Percentiles rank a stretch among this genome's conserved stretches.
These are phyloP conservation scores for Trichoderma sp. DNA, from an alignment of 2,329 filamentous ascomycete genomes.

Conservation along the genomic window DNA sequence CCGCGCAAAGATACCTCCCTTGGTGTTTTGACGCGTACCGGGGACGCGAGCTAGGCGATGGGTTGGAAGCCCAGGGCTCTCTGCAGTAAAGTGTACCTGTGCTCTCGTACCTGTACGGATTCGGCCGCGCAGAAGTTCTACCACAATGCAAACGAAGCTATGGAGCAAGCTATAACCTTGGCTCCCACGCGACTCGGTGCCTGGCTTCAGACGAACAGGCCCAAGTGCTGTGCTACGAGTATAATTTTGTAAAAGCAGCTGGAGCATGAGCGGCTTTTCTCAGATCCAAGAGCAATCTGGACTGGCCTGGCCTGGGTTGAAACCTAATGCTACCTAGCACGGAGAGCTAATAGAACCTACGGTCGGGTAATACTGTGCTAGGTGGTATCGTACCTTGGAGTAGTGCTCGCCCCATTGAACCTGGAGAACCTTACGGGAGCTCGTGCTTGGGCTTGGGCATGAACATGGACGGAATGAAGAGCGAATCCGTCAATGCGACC, in stretches of 20 bases:
- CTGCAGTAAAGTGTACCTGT: neutral
- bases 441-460: neutral
- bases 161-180: conserved; percentile 6
- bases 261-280: neutral
- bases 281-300: neutral
- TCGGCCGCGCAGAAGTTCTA: conserved; percentile 7
- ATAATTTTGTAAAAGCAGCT: neutral
- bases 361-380: neutral
- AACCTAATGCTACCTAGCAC: neutral
- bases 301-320: neutral
- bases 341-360: neutral
- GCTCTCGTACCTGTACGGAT: neutral
- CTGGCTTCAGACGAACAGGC: neutral
- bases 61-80: conserved; percentile 1
- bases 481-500: neutral
- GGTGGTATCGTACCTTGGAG: too few relatives aligned
- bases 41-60: conserved; percentile 4
- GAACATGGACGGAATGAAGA: neutral
- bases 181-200: conserved; percentile 7
- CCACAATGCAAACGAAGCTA: conserved; percentile 15
- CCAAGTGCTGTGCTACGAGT: neutral
- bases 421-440: neutral
- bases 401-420: neutral
- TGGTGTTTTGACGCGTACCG: neutral
- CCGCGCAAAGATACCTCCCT: neutral